These are phyloP conservation scores for Zymoseptoria ardabiliae DNA, from an alignment of 2,329 filamentous ascomycete species.

Conservation along the genomic window DNA sequence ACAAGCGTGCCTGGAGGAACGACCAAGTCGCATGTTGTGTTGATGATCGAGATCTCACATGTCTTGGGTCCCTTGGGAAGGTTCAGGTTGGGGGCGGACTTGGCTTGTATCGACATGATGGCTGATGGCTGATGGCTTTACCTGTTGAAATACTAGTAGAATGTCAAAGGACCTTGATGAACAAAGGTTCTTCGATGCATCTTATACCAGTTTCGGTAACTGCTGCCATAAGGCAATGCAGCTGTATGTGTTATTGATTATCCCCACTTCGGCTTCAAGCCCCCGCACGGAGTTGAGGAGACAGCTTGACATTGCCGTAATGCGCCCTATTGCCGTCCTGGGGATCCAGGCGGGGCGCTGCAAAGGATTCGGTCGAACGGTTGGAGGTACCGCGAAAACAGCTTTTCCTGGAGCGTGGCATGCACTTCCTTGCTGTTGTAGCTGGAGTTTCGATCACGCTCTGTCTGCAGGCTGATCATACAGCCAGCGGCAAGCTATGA, in stretches of 20 bases:
- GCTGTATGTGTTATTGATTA: not conserved
- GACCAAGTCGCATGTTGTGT: conserved; percentile 14
- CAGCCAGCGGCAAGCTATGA: no score
- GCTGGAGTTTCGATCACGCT: no score
- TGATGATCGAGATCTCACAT: conserved; percentile 16
- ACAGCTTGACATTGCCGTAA: not conserved
- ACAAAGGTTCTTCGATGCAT: not conserved
- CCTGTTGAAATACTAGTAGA: not conserved
- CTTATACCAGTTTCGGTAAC: no score
- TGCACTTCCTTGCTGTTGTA: no score
- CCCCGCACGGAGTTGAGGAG: not conserved
- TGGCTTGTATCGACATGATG: conserved; percentile 11
- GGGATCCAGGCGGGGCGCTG: not conserved
- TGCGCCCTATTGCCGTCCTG: not conserved
- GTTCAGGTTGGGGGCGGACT: conserved; percentile 9
- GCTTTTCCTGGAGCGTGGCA: no score
- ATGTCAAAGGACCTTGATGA: not conserved
- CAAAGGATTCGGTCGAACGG: not conserved
- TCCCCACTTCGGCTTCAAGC: not conserved
- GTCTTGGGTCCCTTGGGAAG: conserved; percentile 10
- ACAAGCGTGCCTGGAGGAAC: conserved; percentile 55
- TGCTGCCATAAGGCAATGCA: no score
- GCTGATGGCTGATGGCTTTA: not conserved
- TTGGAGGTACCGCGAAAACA: not conserved
- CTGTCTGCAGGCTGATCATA: no score